A percentile compares a stretch with the other conserved stretches of the same genome.
Evolutionary conservation across 2,329 filamentous ascomycete species (phyloP).

Genomic region (Scolecobasidium constrictum): DNA sequence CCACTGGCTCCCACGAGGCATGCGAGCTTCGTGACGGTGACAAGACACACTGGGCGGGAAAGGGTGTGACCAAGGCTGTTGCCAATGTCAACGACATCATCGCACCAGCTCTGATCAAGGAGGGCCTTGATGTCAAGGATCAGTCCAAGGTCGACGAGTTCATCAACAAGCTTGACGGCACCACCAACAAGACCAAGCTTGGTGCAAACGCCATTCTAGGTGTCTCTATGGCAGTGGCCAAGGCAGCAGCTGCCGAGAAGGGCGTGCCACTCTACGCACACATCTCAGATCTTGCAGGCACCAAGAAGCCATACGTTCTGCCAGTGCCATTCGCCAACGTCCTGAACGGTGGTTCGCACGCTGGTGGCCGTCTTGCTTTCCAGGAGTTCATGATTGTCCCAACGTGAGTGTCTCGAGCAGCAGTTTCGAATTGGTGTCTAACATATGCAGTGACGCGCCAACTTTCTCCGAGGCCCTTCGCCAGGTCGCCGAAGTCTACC

Average conservation of each 20-base stretch:
- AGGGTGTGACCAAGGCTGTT: slow-evolving; percentile 45
- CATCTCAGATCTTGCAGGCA: slow-evolving; percentile 42
- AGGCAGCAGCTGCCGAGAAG: slow-evolving; percentile 45
- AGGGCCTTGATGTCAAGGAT: slow-evolving; percentile 43
- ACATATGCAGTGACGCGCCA: slow-evolving; percentile 54
- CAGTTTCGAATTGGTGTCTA: slow-evolving; percentile 10
- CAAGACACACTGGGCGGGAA: slow-evolving; percentile 42
- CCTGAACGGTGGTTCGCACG: slow-evolving; percentile 72
- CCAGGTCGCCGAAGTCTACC: slow-evolving; percentile 95
- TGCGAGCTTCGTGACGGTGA: slow-evolving; percentile 44
- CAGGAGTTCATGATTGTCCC: slow-evolving; percentile 48
- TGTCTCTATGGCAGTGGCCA: slow-evolving; percentile 48
- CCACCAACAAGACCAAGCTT: slow-evolving; percentile 46
- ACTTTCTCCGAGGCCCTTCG: slow-evolving; percentile 94
- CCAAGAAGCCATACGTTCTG: slow-evolving; percentile 43
- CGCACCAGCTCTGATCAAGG: slow-evolving; percentile 43
- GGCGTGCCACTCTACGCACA: slow-evolving; percentile 47
- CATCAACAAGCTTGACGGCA: slow-evolving; percentile 45
- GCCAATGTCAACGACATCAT: slow-evolving; percentile 45
- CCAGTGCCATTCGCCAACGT: slow-evolving; percentile 50
- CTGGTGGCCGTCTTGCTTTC: slow-evolving; percentile 72
- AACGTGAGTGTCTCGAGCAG: slow-evolving; percentile 22
- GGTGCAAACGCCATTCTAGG: slow-evolving; percentile 51
- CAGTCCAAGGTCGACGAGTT: slow-evolving; percentile 43
- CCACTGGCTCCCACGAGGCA: slow-evolving; percentile 52